phyloP scores from a whole-genome alignment of 169 alveolate genomes.

The Plasmodium sp. region DNA sequence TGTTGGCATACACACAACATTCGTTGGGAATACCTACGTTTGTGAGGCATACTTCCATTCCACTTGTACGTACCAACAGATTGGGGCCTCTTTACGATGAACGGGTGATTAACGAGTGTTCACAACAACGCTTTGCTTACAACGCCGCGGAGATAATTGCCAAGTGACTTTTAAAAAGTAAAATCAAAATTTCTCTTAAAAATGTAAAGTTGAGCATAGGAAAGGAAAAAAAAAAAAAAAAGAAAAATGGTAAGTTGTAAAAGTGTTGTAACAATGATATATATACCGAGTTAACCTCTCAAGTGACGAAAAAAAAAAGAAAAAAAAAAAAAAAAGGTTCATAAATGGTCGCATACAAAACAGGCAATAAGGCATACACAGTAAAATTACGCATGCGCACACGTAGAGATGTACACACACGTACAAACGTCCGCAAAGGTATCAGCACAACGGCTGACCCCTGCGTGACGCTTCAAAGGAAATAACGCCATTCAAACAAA shows the following conservation, averaged over 20 bases:
- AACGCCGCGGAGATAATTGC: neutral
- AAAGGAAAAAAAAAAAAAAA: constrained; percentile 1
- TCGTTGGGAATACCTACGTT: neutral
- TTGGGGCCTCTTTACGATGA: neutral
- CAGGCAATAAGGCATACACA: neutral
- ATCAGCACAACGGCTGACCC: neutral
- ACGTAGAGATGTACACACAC: neutral
- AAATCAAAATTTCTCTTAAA: neutral
- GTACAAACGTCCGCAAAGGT: neutral
- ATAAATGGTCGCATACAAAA: neutral
- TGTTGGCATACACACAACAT: neutral
- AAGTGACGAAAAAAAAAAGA: constrained; percentile 10
- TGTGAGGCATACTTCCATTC: neutral
- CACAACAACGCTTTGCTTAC: neutral
- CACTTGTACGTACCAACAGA: neutral
- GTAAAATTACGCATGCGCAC: neutral
- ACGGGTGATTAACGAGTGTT: neutral
- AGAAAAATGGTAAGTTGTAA: neutral
- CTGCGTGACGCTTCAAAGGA: neutral
- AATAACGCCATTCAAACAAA: neutral
- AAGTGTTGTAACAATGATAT: neutral
- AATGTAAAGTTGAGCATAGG: neutral
- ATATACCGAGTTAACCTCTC: constrained; percentile 2
- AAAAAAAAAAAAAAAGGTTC: neutral
- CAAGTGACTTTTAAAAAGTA: neutral